Evolutionary conservation across 2,329 filamentous ascomycete species (phyloP).

Genomic region (Alternaria angustiovoidea): DNA sequence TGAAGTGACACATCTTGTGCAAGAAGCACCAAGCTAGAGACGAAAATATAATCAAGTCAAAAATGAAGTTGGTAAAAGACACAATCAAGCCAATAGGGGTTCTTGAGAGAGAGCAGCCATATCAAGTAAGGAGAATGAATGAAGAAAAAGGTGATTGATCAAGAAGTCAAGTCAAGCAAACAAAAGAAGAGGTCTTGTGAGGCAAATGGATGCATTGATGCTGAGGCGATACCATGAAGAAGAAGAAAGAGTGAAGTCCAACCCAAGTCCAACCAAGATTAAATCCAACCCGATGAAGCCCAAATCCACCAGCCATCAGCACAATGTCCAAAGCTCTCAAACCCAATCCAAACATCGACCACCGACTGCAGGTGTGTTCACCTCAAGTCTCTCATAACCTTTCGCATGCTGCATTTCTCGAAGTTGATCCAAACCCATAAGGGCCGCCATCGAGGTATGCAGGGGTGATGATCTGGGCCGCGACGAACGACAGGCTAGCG

Average conservation of each 20-base stretch:
- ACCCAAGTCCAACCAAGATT: neutral
- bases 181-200: neutral
- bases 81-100: too few relatives aligned
- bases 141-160: neutral
- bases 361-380: constrained; percentile 6
- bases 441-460: constrained; percentile 18
- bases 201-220: constrained; percentile 7
- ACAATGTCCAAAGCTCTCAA: constrained; percentile 9
- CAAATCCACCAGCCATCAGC: constrained; percentile 9
- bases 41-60: neutral
- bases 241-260: neutral
- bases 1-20: neutral
- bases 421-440: constrained; percentile 16
- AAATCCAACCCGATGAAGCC: neutral
- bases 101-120: neutral
- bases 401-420: constrained; percentile 15
- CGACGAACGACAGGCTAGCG: neutral
- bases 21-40: neutral
- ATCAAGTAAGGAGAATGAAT: neutral
- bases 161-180: neutral
- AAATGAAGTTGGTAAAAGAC: neutral
- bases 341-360: constrained; percentile 10
- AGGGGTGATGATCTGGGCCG: constrained; percentile 3
- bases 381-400: constrained; percentile 7
- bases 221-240: constrained; percentile 8